phyloP scores from a whole-genome alignment of 164 flowering plant genomes.

The Malania oleifera region DNA sequence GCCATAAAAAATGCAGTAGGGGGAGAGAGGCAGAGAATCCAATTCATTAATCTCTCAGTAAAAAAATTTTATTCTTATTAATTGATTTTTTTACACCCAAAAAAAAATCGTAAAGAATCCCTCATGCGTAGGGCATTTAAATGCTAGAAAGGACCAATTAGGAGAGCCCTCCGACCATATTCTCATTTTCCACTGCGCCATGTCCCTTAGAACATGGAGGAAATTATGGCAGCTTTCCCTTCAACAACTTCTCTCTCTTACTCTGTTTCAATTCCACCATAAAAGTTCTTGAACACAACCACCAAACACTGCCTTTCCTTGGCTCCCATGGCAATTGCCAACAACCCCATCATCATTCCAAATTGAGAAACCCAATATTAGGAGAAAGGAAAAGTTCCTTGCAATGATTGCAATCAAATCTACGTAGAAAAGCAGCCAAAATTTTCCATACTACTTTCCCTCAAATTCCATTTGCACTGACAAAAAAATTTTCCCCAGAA shows the following conservation, averaged over 20 bases:
- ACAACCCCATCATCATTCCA: conserved; percentile 9
- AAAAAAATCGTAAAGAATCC: no score
- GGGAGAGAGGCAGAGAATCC: conserved; percentile 7
- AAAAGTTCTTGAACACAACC: conserved; percentile 15
- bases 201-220: conserved; percentile 81
- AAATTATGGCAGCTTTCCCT: conserved; percentile 57
- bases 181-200: conserved; percentile 53
- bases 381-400: background rate
- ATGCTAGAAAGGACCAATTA: conserved; percentile 26
- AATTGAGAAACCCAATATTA: conserved; percentile 4
- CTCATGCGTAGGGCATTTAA: no score
- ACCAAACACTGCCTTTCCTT: conserved; percentile 12
- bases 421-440: conserved; percentile 13
- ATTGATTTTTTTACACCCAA: background rate
- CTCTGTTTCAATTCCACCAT: conserved; percentile 19
- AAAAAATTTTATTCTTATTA: no score
- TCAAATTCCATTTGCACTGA: no score
- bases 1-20: conserved; percentile 1
- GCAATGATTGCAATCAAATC: conserved; percentile 23
- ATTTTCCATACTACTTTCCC: background rate
- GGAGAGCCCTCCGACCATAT: conserved; percentile 32
- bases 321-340: conserved; percentile 6
- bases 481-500: background rate
- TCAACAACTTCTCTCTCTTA: conserved; percentile 11
- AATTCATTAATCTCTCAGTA: conserved; percentile 1